A percentile compares a stretch with the other conserved stretches of the same genome.
Conservation (phyloP, 1,284 basidiomycete species). For the Veloporphyrellus conicus region DNA sequence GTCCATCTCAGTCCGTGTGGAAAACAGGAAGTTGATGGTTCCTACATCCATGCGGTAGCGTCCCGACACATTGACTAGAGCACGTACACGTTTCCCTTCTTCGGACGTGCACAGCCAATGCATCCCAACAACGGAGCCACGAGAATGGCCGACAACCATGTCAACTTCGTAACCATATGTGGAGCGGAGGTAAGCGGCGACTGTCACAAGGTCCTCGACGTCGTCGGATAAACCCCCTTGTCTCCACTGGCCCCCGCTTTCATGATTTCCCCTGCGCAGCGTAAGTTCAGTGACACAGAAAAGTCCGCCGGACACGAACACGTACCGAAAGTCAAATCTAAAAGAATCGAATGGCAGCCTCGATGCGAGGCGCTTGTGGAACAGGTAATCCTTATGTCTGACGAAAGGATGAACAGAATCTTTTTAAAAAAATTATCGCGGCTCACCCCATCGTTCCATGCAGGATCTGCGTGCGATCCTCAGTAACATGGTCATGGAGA, state of each 20-base stretch:
- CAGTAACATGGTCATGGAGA: slow-evolving; percentile 4
- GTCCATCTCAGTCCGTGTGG: slow-evolving; percentile 10
- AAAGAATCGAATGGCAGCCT: slow-evolving; percentile 72
- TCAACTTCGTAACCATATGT: slow-evolving; percentile 63
- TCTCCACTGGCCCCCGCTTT: slow-evolving; percentile 64
- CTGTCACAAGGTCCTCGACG: slow-evolving; percentile 57
- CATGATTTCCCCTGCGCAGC: slow-evolving; percentile 61
- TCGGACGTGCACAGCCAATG: slow-evolving; percentile 62
- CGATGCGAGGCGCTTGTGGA: slow-evolving; percentile 67
- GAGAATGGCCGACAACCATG: slow-evolving; percentile 68
- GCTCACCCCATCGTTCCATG: slow-evolving; percentile 74
- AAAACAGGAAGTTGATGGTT: slow-evolving; percentile 10
- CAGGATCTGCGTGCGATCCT: slow-evolving; percentile 49
- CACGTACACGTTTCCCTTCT: slow-evolving; percentile 50
- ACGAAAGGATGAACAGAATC: slow-evolving; percentile 2
- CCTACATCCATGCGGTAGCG: slow-evolving; percentile 71
- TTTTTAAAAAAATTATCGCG: not conserved
- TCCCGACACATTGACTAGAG: slow-evolving; percentile 67
- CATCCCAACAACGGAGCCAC: slow-evolving; percentile 62
- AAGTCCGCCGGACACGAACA: slow-evolving; percentile 4
- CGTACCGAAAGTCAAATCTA: slow-evolving; percentile 79
- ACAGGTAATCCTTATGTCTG: slow-evolving; percentile 81
- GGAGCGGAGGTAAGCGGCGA: slow-evolving; percentile 56
- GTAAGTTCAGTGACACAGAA: slow-evolving; percentile 3
- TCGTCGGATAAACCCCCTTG: slow-evolving; percentile 56